Base-by-base conservation (phyloP, 1,139 yeast species). In the Protomyces macrosporus region DNA sequence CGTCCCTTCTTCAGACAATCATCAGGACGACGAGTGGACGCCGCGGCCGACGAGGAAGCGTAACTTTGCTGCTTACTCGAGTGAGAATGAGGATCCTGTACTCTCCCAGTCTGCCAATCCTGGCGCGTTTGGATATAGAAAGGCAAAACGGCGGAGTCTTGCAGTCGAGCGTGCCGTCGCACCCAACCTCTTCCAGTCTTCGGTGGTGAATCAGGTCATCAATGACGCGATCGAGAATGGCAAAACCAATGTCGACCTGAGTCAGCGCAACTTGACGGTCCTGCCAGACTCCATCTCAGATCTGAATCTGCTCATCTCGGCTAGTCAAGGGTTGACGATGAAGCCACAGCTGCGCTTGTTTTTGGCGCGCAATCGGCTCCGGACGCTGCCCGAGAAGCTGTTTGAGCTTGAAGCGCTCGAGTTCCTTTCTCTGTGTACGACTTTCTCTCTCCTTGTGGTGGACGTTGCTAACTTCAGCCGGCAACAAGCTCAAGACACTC, bases 151-250 rank as follows among this genome's bases (percentile, higher is more conserved):
- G n/a, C 48, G 48, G 14, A 14, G 30, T 16, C 32, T 42, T 10
- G 33, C 48, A 6, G 30, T 42, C 23, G 48, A 42, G 48, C 48
- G 48, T 23, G 48, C 48, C 48, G 48, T 42, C 23, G 48, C 48
- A 42, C 48, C 48, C 10, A 42, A 48, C 10, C 53, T 45, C 52
- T 52, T 51, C 14, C 62, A 58, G 23, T 55, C 53, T 4, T 52
- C 51, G 16, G 23, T 50, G 3, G 62, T 55, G 9, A 56, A 55
- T 6, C 54, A 55, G 34, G 39, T 39, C 23, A 52, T 58, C n/a
- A 55, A 58, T 33, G 51, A 52, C 12, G 62, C 62, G 9, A 51
- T 58, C 9, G 62, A 58, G 48, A 55, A 58, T 40, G 53, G 56
- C n/a, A 39, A 34, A 14, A 51, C 62, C 3, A 37, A 55, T 5